Evolutionary conservation across 2,329 filamentous ascomycete genomes (phyloP).

Genomic region (Seiridium cupressi): DNA sequence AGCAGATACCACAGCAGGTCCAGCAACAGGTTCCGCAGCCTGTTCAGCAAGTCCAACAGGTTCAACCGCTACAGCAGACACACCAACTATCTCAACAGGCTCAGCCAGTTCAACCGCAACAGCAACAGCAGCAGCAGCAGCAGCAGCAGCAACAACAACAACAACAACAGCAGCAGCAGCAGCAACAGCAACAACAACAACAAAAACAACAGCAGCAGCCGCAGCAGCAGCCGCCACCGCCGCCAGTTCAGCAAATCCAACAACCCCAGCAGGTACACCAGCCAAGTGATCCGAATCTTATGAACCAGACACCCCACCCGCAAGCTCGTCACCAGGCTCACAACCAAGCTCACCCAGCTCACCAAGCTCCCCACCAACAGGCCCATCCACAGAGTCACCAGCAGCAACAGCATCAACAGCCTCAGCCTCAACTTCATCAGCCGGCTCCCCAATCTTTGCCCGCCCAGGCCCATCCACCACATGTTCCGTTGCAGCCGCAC

Average conservation of each 20-base stretch:
- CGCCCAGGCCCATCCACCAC: constrained; percentile 21
- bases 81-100: constrained; percentile 24
- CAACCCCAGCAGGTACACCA: constrained; percentile 12
- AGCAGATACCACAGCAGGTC: constrained; percentile 26
- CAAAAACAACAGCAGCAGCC: constrained; percentile 24
- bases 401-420: constrained; percentile 19
- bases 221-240: constrained; percentile 20
- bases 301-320: constrained; percentile 26
- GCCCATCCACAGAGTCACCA: constrained; percentile 19
- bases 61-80: constrained; percentile 24
- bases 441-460: constrained; percentile 23
- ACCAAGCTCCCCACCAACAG: constrained; percentile 19
- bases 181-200: constrained; percentile 28
- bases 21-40: constrained; percentile 29
- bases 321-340: constrained; percentile 15
- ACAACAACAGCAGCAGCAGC: constrained; percentile 24
- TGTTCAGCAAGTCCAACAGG: constrained; percentile 23
- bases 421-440: constrained; percentile 29
- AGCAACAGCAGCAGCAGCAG: constrained; percentile 23
- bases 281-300: constrained; percentile 26
- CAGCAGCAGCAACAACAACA: constrained; percentile 12
- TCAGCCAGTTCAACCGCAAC: constrained; percentile 21
- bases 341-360: constrained; percentile 5
- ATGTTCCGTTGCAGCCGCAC: constrained; percentile 23
- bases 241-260: constrained; percentile 23